A percentile compares a stretch with the other conserved stretches of the same genome.
These are phyloP conservation scores for Ustilago bromivora DNA, from an alignment of 1,284 basidiomycete species.

Conservation along the genomic window DNA sequence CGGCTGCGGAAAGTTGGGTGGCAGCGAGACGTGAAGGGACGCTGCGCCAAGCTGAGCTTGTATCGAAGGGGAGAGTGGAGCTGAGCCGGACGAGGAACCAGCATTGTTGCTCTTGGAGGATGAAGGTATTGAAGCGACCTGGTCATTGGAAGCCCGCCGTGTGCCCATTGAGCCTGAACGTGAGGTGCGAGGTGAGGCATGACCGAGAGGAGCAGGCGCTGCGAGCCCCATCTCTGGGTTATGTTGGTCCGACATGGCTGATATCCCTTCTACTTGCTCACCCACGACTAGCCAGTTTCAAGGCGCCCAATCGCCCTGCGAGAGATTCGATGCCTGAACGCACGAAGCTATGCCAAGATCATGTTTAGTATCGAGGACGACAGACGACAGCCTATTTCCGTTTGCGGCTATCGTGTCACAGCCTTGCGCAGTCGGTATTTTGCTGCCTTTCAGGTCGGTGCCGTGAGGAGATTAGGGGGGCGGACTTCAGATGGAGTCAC, in stretches of 20 bases:
- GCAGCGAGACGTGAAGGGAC: conserved; percentile 55
- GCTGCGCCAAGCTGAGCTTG: conserved; percentile 27
- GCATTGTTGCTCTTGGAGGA: not conserved
- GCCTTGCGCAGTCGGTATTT: not conserved
- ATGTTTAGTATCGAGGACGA: not conserved
- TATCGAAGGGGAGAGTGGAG: conserved; percentile 19
- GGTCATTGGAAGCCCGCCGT: conserved; percentile 3
- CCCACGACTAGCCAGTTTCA: not conserved
- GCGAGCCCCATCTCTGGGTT: not conserved
- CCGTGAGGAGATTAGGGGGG: not conserved
- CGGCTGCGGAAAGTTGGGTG: conserved; percentile 58
- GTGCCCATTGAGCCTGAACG: not conserved
- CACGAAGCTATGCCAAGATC: not conserved
- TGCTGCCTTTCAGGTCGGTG: not conserved
- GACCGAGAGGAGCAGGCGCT: not conserved
- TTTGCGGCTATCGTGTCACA: not conserved
- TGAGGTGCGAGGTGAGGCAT: not conserved
- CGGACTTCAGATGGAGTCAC: not conserved
- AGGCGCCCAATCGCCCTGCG: conserved; percentile 3
- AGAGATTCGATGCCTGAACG: not conserved
- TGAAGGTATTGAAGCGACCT: conserved; percentile 13
- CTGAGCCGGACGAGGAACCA: not conserved
- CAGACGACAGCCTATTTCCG: not conserved
- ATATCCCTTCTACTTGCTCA: not conserved
- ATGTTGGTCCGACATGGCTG: conserved; percentile 6